These are phyloP conservation scores for Castanea mollissima DNA, from an alignment of 306 rosid genomes.

Conservation along the genomic window DNA sequence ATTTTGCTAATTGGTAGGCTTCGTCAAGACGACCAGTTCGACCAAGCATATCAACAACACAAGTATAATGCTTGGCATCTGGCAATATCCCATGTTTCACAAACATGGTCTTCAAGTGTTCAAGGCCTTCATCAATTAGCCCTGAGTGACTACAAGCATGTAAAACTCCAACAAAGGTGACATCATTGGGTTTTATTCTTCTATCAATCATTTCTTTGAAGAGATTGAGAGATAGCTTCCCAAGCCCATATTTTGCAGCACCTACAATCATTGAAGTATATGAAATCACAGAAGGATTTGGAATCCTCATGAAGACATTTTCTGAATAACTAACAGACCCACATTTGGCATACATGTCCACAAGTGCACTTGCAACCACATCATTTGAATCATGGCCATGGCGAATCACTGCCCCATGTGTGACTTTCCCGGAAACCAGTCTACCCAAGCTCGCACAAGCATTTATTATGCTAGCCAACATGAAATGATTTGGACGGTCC, in stretches of 20 bases:
- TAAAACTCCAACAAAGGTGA: slow-evolving; percentile 79
- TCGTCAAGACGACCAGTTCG: slow-evolving; percentile 64
- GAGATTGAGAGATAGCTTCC: slow-evolving; percentile 53
- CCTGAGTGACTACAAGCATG: slow-evolving; percentile 93
- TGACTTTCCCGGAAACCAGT: slow-evolving; percentile 57
- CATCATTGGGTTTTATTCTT: slow-evolving; percentile 57
- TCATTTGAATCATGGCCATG: slow-evolving; percentile 44
- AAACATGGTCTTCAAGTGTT: slow-evolving; percentile 55
- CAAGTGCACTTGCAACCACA: slow-evolving; percentile 69
- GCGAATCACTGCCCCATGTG: slow-evolving; percentile 65
- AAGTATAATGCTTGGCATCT: slow-evolving; percentile 62
- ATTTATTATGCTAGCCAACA: slow-evolving; percentile 63
- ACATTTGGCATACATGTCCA: slow-evolving; percentile 93
- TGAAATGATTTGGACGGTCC: slow-evolving; percentile 63
- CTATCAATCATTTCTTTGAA: slow-evolving; percentile 66
- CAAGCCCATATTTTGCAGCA: slow-evolving; percentile 86
- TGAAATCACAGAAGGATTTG: slow-evolving; percentile 54
- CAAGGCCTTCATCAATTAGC: slow-evolving; percentile 69
- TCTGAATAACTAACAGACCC: slow-evolving; percentile 61
- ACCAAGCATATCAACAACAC: slow-evolving; percentile 78
- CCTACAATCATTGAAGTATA: slow-evolving; percentile 85
- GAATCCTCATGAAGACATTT: slow-evolving; percentile 54
- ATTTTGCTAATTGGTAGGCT: slow-evolving; percentile 67
- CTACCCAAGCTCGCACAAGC: slow-evolving; percentile 79
- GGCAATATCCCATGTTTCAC: slow-evolving; percentile 59